Evolutionary conservation across 2,329 filamentous ascomycete species (phyloP).

Genomic region (Ascochyta clinopodiicola): DNA sequence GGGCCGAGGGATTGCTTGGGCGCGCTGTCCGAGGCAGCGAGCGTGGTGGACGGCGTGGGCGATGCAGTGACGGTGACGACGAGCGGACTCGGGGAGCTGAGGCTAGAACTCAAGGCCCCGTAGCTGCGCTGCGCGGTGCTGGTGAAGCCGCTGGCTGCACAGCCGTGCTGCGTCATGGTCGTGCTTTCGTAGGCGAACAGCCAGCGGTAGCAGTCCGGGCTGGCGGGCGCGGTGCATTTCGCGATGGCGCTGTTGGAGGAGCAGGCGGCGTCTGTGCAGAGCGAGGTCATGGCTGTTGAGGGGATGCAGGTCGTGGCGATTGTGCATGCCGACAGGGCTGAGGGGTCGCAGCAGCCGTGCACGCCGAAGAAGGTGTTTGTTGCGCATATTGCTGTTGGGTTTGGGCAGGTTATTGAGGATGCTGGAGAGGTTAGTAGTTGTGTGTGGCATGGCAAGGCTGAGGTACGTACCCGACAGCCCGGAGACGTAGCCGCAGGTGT

Average conservation of each 20-base stretch:
- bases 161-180: slow-evolving; percentile 42
- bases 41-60: neutral
- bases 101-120: neutral
- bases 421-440: slow-evolving; percentile 28
- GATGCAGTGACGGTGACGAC: slow-evolving; percentile 12
- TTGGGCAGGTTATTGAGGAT: slow-evolving; percentile 39
- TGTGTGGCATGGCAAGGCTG: too few species aligned
- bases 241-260: slow-evolving; percentile 30
- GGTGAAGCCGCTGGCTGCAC: slow-evolving; percentile 30
- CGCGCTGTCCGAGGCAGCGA: neutral
- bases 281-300: slow-evolving; percentile 28
- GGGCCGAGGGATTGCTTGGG: slow-evolving; percentile 29
- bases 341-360: slow-evolving; percentile 44
- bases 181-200: slow-evolving; percentile 34
- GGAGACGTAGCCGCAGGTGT: slow-evolving; percentile 42
- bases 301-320: slow-evolving; percentile 44
- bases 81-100: neutral
- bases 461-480: slow-evolving; percentile 32
- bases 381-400: slow-evolving; percentile 36
- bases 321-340: slow-evolving; percentile 28
- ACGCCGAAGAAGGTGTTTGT: slow-evolving; percentile 41
- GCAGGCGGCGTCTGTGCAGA: slow-evolving; percentile 37
- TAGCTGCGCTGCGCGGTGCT: slow-evolving; percentile 23
- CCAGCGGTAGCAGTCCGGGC: slow-evolving; percentile 39
- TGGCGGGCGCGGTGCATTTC: slow-evolving; percentile 36